A percentile compares a stretch with the other conserved stretches of the same genome.
phyloP scores from a whole-genome alignment of 306 rosid species.

The Mucuna pruriens region DNA sequence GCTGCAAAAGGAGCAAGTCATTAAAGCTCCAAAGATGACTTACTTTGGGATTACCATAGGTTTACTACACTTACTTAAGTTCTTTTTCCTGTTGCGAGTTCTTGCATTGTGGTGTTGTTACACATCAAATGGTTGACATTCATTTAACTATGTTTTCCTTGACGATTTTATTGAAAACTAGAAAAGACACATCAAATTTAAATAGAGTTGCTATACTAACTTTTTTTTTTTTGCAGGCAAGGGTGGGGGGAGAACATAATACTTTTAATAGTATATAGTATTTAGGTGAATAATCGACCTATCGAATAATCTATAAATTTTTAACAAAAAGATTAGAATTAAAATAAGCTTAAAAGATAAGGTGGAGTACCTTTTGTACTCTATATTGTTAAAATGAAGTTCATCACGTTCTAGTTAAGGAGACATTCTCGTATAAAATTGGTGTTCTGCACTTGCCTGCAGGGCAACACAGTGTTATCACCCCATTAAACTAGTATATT shows the following conservation, averaged over 20 bases:
- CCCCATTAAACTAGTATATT: neutral
- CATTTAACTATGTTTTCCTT: neutral
- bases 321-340: neutral
- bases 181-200: too few relatives aligned
- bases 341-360: neutral
- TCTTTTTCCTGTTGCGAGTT: neutral
- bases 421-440: neutral
- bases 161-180: too few relatives aligned
- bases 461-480: neutral
- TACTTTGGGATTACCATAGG: neutral
- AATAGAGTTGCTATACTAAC: too few relatives aligned
- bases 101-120: neutral
- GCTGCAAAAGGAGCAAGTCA: neutral
- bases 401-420: neutral
- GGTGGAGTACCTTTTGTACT: neutral
- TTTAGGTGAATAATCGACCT: neutral
- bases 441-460: neutral
- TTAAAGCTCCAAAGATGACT: conserved; percentile 1
- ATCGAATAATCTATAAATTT: neutral
- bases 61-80: neutral
- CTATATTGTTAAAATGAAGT: neutral
- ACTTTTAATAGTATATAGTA: neutral
- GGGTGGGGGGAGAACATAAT: too few relatives aligned
- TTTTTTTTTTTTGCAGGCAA: too few relatives aligned
- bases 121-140: neutral